Conservation (phyloP, 163 green algal species). For the Scenedesmus sp. region DNA sequence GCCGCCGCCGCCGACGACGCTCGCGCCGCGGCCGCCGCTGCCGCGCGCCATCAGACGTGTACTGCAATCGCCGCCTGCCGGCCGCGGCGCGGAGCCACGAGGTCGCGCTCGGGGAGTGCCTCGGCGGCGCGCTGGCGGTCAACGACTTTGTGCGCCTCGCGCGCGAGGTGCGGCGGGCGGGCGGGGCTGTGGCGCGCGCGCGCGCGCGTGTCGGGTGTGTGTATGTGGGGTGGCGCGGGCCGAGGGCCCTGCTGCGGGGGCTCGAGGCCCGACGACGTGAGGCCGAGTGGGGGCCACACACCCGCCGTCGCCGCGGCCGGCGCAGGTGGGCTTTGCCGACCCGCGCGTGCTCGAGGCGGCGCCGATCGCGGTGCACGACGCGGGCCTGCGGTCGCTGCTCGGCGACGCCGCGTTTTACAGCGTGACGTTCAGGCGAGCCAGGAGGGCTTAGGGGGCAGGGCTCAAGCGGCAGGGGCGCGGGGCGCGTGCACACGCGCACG, state of each 20-base stretch:
- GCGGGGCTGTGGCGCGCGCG: no score
- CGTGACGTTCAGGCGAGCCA: conserved; percentile 89
- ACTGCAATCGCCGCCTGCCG: conserved; percentile 72
- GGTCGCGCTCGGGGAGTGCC: conserved; percentile 94
- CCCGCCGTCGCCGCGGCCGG: no score
- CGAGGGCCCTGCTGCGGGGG: no score
- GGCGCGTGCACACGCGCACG: no score
- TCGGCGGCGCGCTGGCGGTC: conserved; percentile 92
- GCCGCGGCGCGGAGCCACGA: conserved; percentile 55
- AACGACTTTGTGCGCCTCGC: conserved; percentile 92
- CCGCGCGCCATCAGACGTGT: no score
- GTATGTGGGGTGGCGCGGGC: neutral
- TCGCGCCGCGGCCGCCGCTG: neutral
- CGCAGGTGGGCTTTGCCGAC: conserved; percentile 85
- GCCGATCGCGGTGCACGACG: conserved; percentile 73
- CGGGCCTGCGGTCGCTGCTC: conserved; percentile 70
- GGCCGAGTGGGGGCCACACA: no score
- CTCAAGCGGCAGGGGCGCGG: neutral
- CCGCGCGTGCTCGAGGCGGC: conserved; percentile 71
- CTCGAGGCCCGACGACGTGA: no score
- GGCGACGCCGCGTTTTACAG: conserved; percentile 91
- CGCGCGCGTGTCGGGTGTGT: neutral
- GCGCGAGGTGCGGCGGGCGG: conserved; percentile 47
- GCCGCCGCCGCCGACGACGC: neutral
- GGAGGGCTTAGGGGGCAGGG: neutral